Base-by-base conservation (phyloP, 169 alveolate genomes). In the Cyclospora cayetanensis region DNA sequence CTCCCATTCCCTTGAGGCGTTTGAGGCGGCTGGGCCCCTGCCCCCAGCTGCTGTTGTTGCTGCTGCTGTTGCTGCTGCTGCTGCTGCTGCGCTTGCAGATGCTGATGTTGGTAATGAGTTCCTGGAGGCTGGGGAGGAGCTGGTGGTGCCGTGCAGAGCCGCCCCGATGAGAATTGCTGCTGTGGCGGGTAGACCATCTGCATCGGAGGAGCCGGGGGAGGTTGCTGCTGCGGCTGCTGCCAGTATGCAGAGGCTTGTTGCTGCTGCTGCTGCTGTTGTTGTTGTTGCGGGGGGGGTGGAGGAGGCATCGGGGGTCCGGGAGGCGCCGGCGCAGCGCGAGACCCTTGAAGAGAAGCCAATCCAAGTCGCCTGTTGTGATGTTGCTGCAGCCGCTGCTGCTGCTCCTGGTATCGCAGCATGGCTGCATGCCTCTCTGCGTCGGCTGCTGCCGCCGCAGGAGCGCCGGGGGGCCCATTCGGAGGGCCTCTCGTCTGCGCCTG, bases 61-160 rank as follows among this genome's bases (percentile, higher is more conserved):
- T 72, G 60, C 53, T 41, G 60, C 84, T 20, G n/a, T 9, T 41
- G 84, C 63, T 34, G 60, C 84, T 72, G 84, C 60, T 72, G 63
- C 84, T 15, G 60, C 53, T 11, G 82, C 39, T 11, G 31, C 46
- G 5, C 63, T 68, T 68, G 43, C 60, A 12, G 7, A 2, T 37
- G 60, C 60, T 35, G 31, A 11, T 60, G n/a, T 5, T 9, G 27
- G 35, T 60, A 25, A 12, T 60, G 74, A 11, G n/a, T 27, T 27
- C 5, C 63, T 9, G 46, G 25, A 15, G 53, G 46, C 82, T 29
- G 82, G 52, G 11, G 34, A 60, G 74, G 35, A 9, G 74, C 31
- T 12, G 74, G n/a, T 12, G 74, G 74, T 22, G 74, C 34, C 31
- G 11, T 9, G 4, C 34, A 22, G 27, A 9, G 74, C 35, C 5